phyloP scores from a whole-genome alignment of 768 basidiomycete genomes.

The Collybia mongolica region DNA sequence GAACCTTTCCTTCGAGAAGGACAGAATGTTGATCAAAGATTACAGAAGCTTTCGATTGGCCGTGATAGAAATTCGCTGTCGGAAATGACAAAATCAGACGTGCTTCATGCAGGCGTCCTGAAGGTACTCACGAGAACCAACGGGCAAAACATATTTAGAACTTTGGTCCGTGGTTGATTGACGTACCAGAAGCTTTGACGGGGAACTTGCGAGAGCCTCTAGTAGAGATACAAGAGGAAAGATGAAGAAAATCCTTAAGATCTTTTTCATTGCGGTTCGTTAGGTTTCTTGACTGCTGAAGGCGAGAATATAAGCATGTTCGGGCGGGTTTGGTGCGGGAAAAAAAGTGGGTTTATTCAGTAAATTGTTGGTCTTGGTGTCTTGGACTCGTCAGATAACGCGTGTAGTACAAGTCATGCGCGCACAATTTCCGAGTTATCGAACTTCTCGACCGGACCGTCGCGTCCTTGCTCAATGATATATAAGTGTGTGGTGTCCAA shows the following conservation, averaged over 20 bases:
- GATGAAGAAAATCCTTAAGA: conserved; percentile 9
- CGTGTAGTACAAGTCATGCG: conserved; percentile 14
- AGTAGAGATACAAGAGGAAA: conserved; percentile 2
- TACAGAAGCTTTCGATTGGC: conserved; percentile 28
- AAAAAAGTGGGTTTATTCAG: conserved; percentile 1
- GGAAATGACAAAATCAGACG: not conserved
- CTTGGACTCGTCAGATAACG: conserved; percentile 1
- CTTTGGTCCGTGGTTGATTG: conserved; percentile 21
- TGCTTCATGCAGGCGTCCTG: not conserved
- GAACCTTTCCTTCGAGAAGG: conserved; percentile 31
- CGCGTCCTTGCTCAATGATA: not conserved
- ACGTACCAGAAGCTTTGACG: conserved; percentile 4
- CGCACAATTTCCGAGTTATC: conserved; percentile 3
- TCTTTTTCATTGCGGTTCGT: conserved; percentile 7
- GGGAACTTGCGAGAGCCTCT: conserved; percentile 1
- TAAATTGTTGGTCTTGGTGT: not conserved
- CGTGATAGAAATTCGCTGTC: conserved; percentile 20
- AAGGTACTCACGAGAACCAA: conserved; percentile 16
- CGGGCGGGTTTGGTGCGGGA: conserved; percentile 13
- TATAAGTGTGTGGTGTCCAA: too few relatives aligned
- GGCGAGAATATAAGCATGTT: conserved; percentile 5
- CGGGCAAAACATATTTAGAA: conserved; percentile 19
- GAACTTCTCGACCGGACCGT: conserved; percentile 9
- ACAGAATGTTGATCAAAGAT: conserved; percentile 35
- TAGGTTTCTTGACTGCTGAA: not conserved